Evolutionary conservation across 768 basidiomycete species (phyloP).

Genomic region (Pulveroboletus sp.): DNA sequence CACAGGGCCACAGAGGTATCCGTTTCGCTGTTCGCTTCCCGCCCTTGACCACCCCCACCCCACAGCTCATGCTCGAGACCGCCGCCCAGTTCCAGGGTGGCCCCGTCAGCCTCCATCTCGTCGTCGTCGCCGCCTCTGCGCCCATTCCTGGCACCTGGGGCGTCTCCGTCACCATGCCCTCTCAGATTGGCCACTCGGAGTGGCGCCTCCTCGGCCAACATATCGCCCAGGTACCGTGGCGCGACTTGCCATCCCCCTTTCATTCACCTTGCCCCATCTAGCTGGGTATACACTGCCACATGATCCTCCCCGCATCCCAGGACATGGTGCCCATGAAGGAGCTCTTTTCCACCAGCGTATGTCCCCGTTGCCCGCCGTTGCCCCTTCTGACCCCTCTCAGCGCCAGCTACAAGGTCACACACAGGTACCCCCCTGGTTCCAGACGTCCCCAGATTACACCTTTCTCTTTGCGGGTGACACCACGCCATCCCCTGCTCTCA

Average conservation of each 20-base stretch:
- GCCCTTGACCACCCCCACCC: background rate
- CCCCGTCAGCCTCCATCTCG: conserved; percentile 45
- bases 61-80: conserved; percentile 29
- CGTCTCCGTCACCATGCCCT: conserved; percentile 22
- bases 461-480: conserved; percentile 46
- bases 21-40: background rate
- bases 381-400: conserved; percentile 11
- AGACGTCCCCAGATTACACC: conserved; percentile 34
- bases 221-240: conserved; percentile 41
- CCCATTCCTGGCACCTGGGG: conserved; percentile 35
- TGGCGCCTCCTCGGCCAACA: conserved; percentile 44
- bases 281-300: conserved; percentile 57
- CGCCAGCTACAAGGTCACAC: conserved; percentile 24
- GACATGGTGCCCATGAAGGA: conserved; percentile 45
- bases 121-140: conserved; percentile 52
- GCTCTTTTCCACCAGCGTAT: conserved; percentile 50
- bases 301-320: conserved; percentile 48
- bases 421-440: conserved; percentile 38
- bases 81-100: conserved; percentile 30
- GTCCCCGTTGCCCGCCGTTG: background rate
- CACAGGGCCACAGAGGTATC: conserved; percentile 44
- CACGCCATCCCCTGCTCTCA: conserved; percentile 12
- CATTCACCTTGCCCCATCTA: conserved; percentile 29
- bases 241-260: conserved; percentile 1
- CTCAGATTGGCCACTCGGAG: conserved; percentile 33